These are phyloP conservation scores for Lyophyllum semitale DNA, from an alignment of 768 basidiomycete species.

Conservation along the genomic window DNA sequence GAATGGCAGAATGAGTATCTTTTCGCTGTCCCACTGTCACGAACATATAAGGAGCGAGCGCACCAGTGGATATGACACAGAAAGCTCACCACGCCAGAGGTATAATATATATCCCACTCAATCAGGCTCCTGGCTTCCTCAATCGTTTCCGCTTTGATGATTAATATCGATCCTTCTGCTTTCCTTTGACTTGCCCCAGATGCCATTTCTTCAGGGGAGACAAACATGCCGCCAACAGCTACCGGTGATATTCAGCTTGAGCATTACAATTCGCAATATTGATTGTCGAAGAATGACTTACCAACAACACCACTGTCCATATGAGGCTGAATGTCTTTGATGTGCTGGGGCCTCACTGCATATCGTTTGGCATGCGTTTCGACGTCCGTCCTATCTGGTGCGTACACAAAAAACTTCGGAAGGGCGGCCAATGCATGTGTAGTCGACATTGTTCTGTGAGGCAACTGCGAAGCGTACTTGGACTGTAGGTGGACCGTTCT, in stretches of 20 bases:
- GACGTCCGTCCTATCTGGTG: conserved; percentile 53
- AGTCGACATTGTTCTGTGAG: conserved; percentile 8
- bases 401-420: conserved; percentile 53
- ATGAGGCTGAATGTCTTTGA: conserved; percentile 37
- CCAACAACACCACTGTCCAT: conserved; percentile 45
- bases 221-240: conserved; percentile 54
- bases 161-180: conserved; percentile 52
- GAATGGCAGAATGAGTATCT: conserved; percentile 51
- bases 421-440: conserved; percentile 1
- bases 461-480: not conserved
- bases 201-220: conserved; percentile 45
- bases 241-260: not conserved
- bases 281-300: conserved; percentile 30
- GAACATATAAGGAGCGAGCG: not conserved
- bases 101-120: conserved; percentile 39
- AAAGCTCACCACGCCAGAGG: conserved; percentile 38
- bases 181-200: conserved; percentile 36
- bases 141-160: conserved; percentile 54
- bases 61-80: not conserved
- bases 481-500: too few relatives aligned
- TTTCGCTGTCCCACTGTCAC: conserved; percentile 64
- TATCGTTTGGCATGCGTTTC: conserved; percentile 44
- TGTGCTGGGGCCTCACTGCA: conserved; percentile 46
- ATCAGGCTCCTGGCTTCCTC: conserved; percentile 32
- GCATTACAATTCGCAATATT: not conserved